A percentile compares a stretch with the other conserved stretches of the same genome.
Evolutionary conservation across 306 rosid genomes (phyloP).

Genomic region (Trifolium dubium): DNA sequence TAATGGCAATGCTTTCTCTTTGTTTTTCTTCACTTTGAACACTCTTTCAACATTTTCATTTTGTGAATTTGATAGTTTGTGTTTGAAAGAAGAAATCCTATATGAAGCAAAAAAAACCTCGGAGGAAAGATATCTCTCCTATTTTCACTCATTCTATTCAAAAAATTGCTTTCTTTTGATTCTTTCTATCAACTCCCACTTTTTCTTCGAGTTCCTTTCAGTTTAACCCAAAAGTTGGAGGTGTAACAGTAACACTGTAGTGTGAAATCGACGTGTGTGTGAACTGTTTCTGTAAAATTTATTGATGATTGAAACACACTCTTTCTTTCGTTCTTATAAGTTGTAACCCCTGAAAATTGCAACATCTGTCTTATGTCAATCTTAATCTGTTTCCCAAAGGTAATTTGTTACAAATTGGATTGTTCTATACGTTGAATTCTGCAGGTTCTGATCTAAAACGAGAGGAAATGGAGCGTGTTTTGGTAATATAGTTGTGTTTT

Average conservation of each 20-base stretch:
- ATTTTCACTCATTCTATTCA: no score
- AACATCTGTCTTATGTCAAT: constrained; percentile 4
- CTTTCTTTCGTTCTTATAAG: background rate
- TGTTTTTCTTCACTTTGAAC: constrained; percentile 15
- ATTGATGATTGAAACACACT: background rate
- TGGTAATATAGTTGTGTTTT: constrained; percentile 61
- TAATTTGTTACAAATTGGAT: constrained; percentile 18
- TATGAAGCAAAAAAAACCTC: no score
- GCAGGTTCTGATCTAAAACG: constrained; percentile 75
- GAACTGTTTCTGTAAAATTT: background rate
- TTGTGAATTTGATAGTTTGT: no score
- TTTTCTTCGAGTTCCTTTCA: no score
- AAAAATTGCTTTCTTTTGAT: no score
- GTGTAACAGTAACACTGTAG: no score
- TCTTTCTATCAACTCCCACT: no score
- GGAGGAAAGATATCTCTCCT: no score
- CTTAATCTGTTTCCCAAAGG: constrained; percentile 29
- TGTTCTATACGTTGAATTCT: constrained; percentile 41
- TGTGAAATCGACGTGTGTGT: no score
- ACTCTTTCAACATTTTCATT: no score
- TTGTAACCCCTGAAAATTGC: constrained; percentile 28
- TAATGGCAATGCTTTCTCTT: constrained; percentile 17
- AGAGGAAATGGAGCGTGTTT: constrained; percentile 73
- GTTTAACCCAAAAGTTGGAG: no score
- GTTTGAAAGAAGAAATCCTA: no score